A percentile compares a stretch with the other conserved stretches of the same genome.
These are phyloP conservation scores for Myochromella boudieri DNA, from an alignment of 768 basidiomycete genomes.

Conservation along the genomic window DNA sequence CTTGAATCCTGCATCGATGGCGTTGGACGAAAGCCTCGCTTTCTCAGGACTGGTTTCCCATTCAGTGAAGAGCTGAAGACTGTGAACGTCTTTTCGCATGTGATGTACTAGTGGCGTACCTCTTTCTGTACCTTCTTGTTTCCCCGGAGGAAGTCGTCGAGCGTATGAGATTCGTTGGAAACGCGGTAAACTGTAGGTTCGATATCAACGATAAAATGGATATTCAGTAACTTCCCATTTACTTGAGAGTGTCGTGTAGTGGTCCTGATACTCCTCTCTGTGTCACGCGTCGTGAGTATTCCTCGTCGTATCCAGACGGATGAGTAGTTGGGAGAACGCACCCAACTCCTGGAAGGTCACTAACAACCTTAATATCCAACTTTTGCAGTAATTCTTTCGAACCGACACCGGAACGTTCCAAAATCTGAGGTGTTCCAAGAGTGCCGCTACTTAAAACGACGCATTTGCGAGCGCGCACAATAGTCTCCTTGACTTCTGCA, in stretches of 20 bases:
- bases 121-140: constrained; percentile 57
- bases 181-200: constrained; percentile 71
- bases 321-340: constrained; percentile 27
- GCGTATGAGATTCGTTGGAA: constrained; percentile 59
- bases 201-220: neutral
- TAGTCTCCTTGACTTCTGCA: constrained; percentile 55
- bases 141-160: constrained; percentile 72
- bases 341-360: constrained; percentile 72
- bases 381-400: constrained; percentile 52
- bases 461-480: constrained; percentile 64
- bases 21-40: constrained; percentile 66
- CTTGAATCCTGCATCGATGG: constrained; percentile 77
- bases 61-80: constrained; percentile 51
- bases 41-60: constrained; percentile 70
- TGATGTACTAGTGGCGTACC: constrained; percentile 28
- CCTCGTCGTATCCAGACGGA: neutral
- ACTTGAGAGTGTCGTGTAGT: constrained; percentile 70
- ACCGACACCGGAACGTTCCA: constrained; percentile 74
- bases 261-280: constrained; percentile 73
- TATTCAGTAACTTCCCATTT: too few relatives aligned
- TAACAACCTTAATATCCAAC: constrained; percentile 59
- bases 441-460: constrained; percentile 69
- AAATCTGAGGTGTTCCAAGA: constrained; percentile 70
- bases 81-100: neutral
- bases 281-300: constrained; percentile 1